phyloP scores from a whole-genome alignment of 345 rosid species.

The Eucalyptus rudis region DNA sequence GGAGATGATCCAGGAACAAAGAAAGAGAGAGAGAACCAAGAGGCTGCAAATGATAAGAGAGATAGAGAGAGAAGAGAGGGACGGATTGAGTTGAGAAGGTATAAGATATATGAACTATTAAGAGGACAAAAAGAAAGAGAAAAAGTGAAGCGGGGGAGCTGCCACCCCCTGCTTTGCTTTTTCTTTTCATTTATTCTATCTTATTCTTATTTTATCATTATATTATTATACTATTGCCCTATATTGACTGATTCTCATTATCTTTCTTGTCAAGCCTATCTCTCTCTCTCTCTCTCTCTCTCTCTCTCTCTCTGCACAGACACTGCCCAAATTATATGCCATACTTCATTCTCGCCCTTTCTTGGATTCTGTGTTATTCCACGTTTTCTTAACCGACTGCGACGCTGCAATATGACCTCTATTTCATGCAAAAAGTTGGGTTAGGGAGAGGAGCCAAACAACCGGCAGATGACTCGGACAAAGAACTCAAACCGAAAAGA shows the following conservation, averaged over 20 bases:
- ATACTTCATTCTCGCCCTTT: slow-evolving; percentile 37
- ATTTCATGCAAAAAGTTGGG: neutral
- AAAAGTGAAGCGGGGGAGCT: neutral
- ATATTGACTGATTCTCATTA: slow-evolving; percentile 26
- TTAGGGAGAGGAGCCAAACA: neutral
- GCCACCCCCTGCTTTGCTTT: slow-evolving; percentile 16
- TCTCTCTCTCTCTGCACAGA: neutral
- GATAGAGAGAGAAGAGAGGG: neutral
- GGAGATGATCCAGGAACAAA: neutral
- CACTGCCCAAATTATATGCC: neutral
- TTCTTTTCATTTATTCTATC: neutral
- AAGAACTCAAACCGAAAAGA: neutral
- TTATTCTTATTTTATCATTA: neutral
- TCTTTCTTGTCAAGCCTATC: slow-evolving; percentile 22
- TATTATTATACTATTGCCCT: slow-evolving; percentile 20
- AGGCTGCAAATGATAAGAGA: neutral
- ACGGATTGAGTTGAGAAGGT: neutral
- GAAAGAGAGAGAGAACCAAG: neutral
- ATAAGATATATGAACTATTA: neutral
- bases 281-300: neutral
- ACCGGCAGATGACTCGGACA: neutral
- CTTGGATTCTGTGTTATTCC: slow-evolving; percentile 30
- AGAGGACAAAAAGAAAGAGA: neutral
- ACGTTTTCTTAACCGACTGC: neutral
- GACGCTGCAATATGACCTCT: neutral